Evolutionary conservation across 352 stramenopile genomes (phyloP).

Genomic region (Aphanomyces astaci): DNA sequence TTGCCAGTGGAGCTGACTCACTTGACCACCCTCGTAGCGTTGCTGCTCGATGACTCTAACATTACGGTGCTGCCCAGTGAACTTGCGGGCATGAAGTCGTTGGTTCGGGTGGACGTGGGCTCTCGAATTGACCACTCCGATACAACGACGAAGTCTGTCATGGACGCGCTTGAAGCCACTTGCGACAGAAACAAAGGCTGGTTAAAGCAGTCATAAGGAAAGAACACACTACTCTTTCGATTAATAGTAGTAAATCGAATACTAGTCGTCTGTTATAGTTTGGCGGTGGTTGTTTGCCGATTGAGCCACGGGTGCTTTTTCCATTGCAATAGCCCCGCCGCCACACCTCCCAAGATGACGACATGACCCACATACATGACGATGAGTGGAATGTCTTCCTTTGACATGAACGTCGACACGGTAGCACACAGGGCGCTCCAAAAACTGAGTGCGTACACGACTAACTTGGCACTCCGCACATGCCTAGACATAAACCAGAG

Average conservation of each 20-base stretch:
- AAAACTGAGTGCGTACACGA: conserved; percentile 35
- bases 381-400: conserved; percentile 26
- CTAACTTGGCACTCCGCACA: conserved; percentile 33
- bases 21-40: conserved; percentile 49
- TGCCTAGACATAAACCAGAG: too few relatives aligned
- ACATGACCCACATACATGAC: conserved; percentile 20
- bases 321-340: too few relatives aligned
- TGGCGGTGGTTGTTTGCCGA: too few relatives aligned
- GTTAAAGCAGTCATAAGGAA: conserved; percentile 16
- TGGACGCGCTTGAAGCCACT: background rate
- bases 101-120: conserved; percentile 56
- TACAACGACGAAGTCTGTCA: background rate
- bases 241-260: background rate
- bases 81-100: conserved; percentile 41
- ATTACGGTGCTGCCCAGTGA: conserved; percentile 55
- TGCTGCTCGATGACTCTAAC: conserved; percentile 48
- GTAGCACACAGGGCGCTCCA: conserved; percentile 32
- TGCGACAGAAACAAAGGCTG: conserved; percentile 6
- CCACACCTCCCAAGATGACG: background rate
- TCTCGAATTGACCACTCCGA: conserved; percentile 5
- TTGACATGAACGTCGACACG: conserved; percentile 28
- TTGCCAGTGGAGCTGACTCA: conserved; percentile 38
- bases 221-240: background rate
- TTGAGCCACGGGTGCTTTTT: too few relatives aligned
- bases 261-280: too few relatives aligned